Conservation (phyloP, 176 grass and related monocot species). For the sorghum (Sorghum bicolor) region Sorghum_bicolor_NCBIv3 NC_012877.2:2626501-2627000, state of each 20-base stretch:
- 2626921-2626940: not conserved
- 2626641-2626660: constrained; percentile 34
- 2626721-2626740: not conserved
- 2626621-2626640: constrained; percentile 26
- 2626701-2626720: constrained; percentile 37
- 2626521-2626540: not conserved
- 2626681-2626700: constrained; percentile 4
- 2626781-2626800: not conserved
- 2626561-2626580: constrained; percentile 24
- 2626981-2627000: too few relatives aligned
- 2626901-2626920: not conserved
- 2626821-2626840: too few relatives aligned
- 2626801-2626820: not conserved
- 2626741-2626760: not conserved
- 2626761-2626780: constrained; percentile 8
- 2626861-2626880: too few relatives aligned
- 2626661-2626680: not conserved
- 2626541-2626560: not conserved
- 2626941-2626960: too few relatives aligned
- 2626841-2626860: not conserved
- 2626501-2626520: not conserved
- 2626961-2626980: too few relatives aligned
- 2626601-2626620: not conserved
- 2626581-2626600: not conserved
- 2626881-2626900: too few relatives aligned